Evolutionary conservation across 768 basidiomycete genomes (phyloP).

Genomic region (Lyophyllum atratum): DNA sequence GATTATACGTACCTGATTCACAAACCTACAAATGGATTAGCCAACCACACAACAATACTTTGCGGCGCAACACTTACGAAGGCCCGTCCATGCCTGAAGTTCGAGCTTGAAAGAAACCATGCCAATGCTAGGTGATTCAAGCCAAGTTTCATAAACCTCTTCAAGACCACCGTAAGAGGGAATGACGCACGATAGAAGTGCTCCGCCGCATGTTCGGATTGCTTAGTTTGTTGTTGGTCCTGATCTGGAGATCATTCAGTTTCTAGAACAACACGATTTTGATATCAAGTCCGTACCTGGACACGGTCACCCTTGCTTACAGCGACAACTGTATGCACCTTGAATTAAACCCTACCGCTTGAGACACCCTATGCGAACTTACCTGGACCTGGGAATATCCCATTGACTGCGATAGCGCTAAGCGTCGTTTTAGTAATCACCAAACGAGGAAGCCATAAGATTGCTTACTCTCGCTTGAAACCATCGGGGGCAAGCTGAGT

Average conservation of each 20-base stretch:
- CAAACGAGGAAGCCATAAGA: neutral
- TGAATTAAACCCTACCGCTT: neutral
- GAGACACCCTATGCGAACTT: neutral
- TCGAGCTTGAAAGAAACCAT: constrained; percentile 31
- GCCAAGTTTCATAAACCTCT: neutral
- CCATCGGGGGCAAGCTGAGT: constrained; percentile 23
- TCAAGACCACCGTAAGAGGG: neutral
- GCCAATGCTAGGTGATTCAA: constrained; percentile 25
- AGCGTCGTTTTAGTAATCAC: neutral
- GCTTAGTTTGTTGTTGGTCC: constrained; percentile 27
- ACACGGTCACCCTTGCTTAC: constrained; percentile 28
- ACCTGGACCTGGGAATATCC: constrained; percentile 30
- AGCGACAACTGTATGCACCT: constrained; percentile 10
- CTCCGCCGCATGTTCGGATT: constrained; percentile 27
- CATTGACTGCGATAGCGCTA: constrained; percentile 28
- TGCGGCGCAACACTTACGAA: constrained; percentile 1
- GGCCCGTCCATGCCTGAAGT: constrained; percentile 36
- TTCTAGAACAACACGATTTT: neutral
- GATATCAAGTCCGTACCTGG: constrained; percentile 1
- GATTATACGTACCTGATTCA: neutral
- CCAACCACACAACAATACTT: no score
- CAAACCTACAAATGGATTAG: neutral
- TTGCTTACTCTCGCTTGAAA: constrained; percentile 18
- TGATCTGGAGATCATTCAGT: constrained; percentile 16
- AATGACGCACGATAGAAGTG: constrained; percentile 26